Conservation (phyloP, 2,329 filamentous ascomycete species). For the Apiospora hydei region DNA sequence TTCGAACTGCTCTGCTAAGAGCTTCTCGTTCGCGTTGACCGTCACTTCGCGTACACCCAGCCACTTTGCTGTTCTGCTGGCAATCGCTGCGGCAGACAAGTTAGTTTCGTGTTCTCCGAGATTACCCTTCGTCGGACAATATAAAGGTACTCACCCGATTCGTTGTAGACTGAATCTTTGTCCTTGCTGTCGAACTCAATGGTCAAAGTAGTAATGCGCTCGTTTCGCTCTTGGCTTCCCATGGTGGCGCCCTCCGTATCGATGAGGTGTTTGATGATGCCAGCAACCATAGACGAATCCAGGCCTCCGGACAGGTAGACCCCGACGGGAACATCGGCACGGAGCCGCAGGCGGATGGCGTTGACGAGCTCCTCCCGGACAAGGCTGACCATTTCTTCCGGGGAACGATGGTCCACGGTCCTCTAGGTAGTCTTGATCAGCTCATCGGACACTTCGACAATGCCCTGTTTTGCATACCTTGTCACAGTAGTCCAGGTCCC, state of each 20-base stretch:
- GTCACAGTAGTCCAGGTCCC: slow-evolving; percentile 59
- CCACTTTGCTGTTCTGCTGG: slow-evolving; percentile 52
- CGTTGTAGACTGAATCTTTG: slow-evolving; percentile 55
- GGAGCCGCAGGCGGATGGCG: slow-evolving; percentile 57
- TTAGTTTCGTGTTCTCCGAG: neutral
- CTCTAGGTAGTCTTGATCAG: slow-evolving; percentile 31
- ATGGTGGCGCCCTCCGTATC: slow-evolving; percentile 52
- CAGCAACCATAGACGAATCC: slow-evolving; percentile 63
- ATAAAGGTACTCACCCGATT: slow-evolving; percentile 43
- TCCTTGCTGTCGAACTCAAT: slow-evolving; percentile 52
- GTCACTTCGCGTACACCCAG: slow-evolving; percentile 45
- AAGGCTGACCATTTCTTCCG: slow-evolving; percentile 55
- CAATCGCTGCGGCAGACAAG: slow-evolving; percentile 26
- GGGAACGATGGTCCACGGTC: slow-evolving; percentile 49
- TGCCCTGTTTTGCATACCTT: slow-evolving; percentile 47
- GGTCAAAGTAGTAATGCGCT: slow-evolving; percentile 50
- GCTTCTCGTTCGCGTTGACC: slow-evolving; percentile 40
- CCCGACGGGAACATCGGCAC: slow-evolving; percentile 64
- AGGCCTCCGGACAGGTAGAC: slow-evolving; percentile 65
- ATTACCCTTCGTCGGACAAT: no score
- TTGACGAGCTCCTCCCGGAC: slow-evolving; percentile 59
- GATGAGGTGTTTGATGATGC: slow-evolving; percentile 57
- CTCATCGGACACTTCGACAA: no score
- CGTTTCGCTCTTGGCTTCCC: slow-evolving; percentile 49
- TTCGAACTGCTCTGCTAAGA: slow-evolving; percentile 54